Conservation (phyloP, 2,329 filamentous ascomycete genomes). For the Colletotrichum sp. region DNA sequence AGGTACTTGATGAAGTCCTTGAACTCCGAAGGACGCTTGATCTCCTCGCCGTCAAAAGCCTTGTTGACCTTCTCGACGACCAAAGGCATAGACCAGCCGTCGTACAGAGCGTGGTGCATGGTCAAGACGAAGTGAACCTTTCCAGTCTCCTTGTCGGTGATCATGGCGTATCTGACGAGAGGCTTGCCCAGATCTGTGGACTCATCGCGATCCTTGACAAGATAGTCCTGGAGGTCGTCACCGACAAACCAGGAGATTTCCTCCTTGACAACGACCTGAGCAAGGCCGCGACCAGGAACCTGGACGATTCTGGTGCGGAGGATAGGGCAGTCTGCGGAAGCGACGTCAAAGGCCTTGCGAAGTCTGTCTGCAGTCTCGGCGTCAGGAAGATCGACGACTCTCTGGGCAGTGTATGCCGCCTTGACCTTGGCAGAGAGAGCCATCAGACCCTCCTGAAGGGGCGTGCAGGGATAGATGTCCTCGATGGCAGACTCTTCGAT, state of each 20-base stretch:
- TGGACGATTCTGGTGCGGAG: constrained; percentile 56
- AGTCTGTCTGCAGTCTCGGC: constrained; percentile 40
- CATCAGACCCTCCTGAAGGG: constrained; percentile 60
- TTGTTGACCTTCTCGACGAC: constrained; percentile 53
- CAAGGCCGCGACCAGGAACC: constrained; percentile 43
- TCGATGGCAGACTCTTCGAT: constrained; percentile 41
- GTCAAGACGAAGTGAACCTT: constrained; percentile 54
- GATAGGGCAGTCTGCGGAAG: constrained; percentile 42
- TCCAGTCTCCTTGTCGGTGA: constrained; percentile 33
- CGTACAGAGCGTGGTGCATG: constrained; percentile 62
- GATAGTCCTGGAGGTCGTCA: constrained; percentile 41
- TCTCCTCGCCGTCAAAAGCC: constrained; percentile 40
- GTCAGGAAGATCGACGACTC: constrained; percentile 46
- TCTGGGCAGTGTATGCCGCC: constrained; percentile 58
- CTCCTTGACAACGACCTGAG: constrained; percentile 51
- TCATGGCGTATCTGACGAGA: constrained; percentile 50
- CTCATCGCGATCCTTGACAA: constrained; percentile 42
- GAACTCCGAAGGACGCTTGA: constrained; percentile 44
- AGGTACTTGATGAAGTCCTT: constrained; percentile 57
- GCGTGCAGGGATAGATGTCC: constrained; percentile 60
- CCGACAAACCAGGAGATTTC: constrained; percentile 39
- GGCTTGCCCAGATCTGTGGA: constrained; percentile 49
- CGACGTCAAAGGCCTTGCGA: constrained; percentile 45
- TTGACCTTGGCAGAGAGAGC: constrained; percentile 54
- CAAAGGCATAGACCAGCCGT: constrained; percentile 60